Conservation (phyloP, 2,329 filamentous ascomycete species). For the Colletotrichum lupini region DNA sequence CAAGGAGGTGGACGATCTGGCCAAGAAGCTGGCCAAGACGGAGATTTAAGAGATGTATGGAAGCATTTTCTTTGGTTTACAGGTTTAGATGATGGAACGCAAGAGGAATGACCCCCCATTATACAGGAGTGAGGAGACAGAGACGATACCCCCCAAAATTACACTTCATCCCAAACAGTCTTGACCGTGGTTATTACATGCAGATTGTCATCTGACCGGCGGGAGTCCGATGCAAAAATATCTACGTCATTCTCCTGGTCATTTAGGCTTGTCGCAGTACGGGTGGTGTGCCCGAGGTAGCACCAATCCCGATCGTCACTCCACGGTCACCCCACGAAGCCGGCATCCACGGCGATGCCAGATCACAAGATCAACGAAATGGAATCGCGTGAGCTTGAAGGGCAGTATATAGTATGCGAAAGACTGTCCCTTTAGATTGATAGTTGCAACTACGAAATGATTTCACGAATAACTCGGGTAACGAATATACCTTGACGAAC, state of each 20-base stretch:
- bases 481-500: neutral
- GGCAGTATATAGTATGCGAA: conserved; percentile 5
- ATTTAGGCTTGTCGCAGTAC: neutral
- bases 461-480: neutral
- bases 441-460: neutral
- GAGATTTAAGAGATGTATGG: conserved; percentile 54
- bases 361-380: neutral
- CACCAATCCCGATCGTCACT: conserved; percentile 8
- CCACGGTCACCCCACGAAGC: conserved; percentile 26
- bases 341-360: neutral
- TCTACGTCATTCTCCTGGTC: neutral
- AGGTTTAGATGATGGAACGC: conserved; percentile 34
- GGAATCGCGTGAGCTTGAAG: conserved; percentile 12
- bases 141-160: conserved; percentile 37
- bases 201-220: neutral
- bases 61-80: conserved; percentile 27
- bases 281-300: neutral
- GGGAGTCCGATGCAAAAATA: neutral
- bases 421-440: neutral
- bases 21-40: conserved; percentile 80
- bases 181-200: neutral
- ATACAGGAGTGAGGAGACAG: conserved; percentile 25
- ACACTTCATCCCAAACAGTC: conserved; percentile 25
- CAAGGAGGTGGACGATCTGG: conserved; percentile 83
- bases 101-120: conserved; percentile 32